These are phyloP conservation scores for Whalleya microplaca DNA, from an alignment of 2,329 filamentous ascomycete genomes.

Conservation along the genomic window DNA sequence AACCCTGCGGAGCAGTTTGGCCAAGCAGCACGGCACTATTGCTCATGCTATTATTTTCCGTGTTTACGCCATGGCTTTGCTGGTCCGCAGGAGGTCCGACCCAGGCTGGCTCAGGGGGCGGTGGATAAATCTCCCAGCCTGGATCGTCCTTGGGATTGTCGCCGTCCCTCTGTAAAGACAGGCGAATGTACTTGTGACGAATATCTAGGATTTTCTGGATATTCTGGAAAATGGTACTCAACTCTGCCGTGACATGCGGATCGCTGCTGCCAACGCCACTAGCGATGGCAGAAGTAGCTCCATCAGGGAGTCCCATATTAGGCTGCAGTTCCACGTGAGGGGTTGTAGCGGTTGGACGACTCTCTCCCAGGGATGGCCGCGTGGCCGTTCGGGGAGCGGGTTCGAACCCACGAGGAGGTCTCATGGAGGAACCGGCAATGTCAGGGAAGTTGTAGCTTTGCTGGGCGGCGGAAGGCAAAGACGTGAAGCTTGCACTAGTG, in stretches of 20 bases:
- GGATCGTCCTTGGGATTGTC: constrained; percentile 89
- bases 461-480: constrained; percentile 29
- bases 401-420: constrained; percentile 21
- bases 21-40: constrained; percentile 49
- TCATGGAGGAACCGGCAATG: constrained; percentile 30
- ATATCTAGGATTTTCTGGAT: constrained; percentile 89
- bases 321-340: constrained; percentile 25
- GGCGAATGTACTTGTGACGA: constrained; percentile 82
- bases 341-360: constrained; percentile 16
- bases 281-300: constrained; percentile 64
- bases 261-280: constrained; percentile 73
- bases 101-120: constrained; percentile 91
- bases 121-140: constrained; percentile 86
- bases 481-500: constrained; percentile 33
- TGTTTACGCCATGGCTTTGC: constrained; percentile 40
- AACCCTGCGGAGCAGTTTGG: constrained; percentile 35
- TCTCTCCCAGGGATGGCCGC: constrained; percentile 33
- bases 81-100: constrained; percentile 53
- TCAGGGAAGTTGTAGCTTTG: constrained; percentile 38
- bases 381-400: constrained; percentile 39
- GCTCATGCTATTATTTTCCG: constrained; percentile 48
- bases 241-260: constrained; percentile 79
- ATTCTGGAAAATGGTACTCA: constrained; percentile 85
- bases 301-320: constrained; percentile 53
- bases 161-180: constrained; percentile 79